Conservation (phyloP, 1,139 yeast species). For the Pichia sp. region DNA sequence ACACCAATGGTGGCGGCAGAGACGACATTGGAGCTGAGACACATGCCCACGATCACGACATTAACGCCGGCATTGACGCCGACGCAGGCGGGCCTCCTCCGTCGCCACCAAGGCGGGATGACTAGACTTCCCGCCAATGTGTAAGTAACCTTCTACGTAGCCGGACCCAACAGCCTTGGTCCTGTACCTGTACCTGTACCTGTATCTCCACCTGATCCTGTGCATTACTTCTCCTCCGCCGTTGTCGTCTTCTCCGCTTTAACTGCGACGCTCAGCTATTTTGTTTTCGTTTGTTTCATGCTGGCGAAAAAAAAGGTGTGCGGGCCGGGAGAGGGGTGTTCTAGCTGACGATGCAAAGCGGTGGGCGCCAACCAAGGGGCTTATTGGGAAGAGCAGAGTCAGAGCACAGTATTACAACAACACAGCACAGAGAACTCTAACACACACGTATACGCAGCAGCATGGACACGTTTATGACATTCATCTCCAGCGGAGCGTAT, state of each 20-base stretch:
- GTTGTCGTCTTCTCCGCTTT: not conserved
- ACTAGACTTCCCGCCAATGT: not conserved
- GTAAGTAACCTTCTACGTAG: not conserved
- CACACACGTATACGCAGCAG: too few species aligned
- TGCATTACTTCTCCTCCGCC: too few species aligned
- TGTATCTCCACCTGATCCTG: too few species aligned
- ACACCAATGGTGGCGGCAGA: too few species aligned
- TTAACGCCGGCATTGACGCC: not conserved
- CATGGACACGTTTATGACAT: conserved; percentile 17
- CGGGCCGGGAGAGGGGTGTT: not conserved
- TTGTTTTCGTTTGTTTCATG: not conserved
- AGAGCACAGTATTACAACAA: not conserved
- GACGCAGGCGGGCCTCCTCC: conserved; percentile 3
- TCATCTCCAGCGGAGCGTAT: conserved; percentile 11
- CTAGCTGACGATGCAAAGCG: not conserved
- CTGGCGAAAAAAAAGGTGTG: not conserved
- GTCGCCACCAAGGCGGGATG: conserved; percentile 5
- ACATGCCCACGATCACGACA: not conserved
- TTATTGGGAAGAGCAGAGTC: not conserved
- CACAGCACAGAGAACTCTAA: not conserved
- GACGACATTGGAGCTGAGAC: too few species aligned
- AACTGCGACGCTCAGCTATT: not conserved
- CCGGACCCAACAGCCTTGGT: too few species aligned
- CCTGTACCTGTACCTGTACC: not conserved
- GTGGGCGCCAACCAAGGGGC: not conserved